These are phyloP conservation scores for Apiospora phragmitis DNA, from an alignment of 2,329 filamentous ascomycete species.

Conservation along the genomic window DNA sequence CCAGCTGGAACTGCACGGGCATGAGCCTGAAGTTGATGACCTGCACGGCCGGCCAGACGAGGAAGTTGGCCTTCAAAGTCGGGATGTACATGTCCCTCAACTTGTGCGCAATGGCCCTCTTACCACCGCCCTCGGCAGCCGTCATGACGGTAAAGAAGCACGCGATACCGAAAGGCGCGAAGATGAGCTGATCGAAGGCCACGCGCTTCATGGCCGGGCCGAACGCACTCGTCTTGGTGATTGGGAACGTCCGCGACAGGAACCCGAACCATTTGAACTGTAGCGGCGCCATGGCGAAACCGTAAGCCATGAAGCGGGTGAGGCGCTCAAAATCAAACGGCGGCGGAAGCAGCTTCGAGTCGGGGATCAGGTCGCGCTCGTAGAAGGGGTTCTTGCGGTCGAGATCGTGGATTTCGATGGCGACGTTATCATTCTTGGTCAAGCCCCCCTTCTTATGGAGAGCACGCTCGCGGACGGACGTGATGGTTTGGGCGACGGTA, in stretches of 20 bases:
- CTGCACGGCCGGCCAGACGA: conserved; percentile 94
- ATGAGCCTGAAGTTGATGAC: conserved; percentile 95
- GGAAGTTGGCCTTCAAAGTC: conserved; percentile 91
- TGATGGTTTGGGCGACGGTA: conserved; percentile 92
- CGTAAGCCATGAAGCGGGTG: conserved; percentile 95
- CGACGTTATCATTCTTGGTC: conserved; percentile 69
- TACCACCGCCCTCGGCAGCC: conserved; percentile 86
- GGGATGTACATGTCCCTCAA: conserved; percentile 92
- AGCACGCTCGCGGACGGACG: conserved; percentile 71
- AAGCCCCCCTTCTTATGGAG: conserved; percentile 61
- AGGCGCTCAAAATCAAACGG: conserved; percentile 95
- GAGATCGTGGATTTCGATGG: conserved; percentile 87
- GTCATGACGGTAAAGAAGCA: conserved; percentile 98
- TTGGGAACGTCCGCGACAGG: conserved; percentile 77
- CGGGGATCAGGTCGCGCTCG: conserved; percentile 66
- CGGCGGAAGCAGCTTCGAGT: conserved; percentile 65
- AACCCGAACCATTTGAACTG: conserved; percentile 97
- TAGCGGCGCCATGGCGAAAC: conserved; percentile 91
- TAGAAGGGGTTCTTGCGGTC: conserved; percentile 74
- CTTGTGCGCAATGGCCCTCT: conserved; percentile 77
- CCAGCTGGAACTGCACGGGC: conserved; percentile 94
- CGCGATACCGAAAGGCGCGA: conserved; percentile 84
- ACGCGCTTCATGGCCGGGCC: conserved; percentile 85
- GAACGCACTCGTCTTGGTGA: conserved; percentile 74
- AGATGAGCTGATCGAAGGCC: conserved; percentile 88